Conservation (phyloP, 257 asterid species). For the Jaltomata sinuosa region DNA sequence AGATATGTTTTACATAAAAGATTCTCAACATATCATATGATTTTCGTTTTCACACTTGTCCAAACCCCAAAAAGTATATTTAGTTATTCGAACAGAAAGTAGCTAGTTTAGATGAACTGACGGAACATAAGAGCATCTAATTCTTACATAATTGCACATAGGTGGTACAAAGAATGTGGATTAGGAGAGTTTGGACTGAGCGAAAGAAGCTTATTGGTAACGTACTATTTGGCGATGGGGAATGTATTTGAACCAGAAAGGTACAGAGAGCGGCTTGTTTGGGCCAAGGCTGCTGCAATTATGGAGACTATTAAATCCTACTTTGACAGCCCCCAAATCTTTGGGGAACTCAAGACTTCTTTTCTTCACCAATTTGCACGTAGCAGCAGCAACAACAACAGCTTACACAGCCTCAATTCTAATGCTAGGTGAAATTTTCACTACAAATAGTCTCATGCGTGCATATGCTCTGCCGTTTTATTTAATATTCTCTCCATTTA, state of each 20-base stretch:
- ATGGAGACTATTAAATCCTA: constrained; percentile 25
- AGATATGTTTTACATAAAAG: no score
- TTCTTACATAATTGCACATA: not conserved
- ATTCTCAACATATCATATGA: no score
- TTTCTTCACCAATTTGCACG: constrained; percentile 32
- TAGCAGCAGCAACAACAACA: not conserved
- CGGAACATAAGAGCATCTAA: not conserved
- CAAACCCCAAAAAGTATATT: no score
- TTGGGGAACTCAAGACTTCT: constrained; percentile 23
- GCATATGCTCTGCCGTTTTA: not conserved
- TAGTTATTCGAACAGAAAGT: no score
- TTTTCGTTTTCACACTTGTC: no score
- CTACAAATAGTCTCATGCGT: not conserved
- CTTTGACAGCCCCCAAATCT: no score
- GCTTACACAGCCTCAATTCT: not conserved
- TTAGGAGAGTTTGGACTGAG: constrained; percentile 40
- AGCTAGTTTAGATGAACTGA: not conserved
- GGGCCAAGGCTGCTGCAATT: constrained; percentile 61
- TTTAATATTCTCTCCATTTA: no score
- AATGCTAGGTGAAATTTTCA: not conserved
- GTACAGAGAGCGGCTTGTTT: constrained; percentile 44
- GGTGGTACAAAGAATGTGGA: constrained; percentile 46
- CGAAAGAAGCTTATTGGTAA: constrained; percentile 26
- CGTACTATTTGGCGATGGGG: constrained; percentile 45
- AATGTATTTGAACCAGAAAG: constrained; percentile 55